Evolutionary conservation across 345 rosid genomes (phyloP), one percentile per base, ranked within the genome.

Genomic region (thale cress (Arabidopsis thaliana)): DNA sequence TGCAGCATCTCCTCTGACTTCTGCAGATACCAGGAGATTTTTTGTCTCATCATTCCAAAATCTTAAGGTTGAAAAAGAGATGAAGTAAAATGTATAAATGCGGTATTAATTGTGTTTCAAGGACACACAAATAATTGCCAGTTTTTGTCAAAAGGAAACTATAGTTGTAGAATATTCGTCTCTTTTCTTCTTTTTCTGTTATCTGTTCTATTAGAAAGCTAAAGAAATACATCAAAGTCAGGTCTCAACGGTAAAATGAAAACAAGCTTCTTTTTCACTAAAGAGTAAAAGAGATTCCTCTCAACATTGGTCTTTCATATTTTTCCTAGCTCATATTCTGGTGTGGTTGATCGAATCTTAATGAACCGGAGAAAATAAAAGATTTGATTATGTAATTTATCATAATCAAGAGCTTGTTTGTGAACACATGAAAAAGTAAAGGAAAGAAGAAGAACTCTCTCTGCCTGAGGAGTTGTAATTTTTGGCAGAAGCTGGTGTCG

Each of bases 231-330:
- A 77, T 71, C 13, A 77, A 77, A 77, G 77, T 58, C 5, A 65
- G 33, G 32, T 59, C 72, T 58, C 49, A 71, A 77, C 81, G 81
- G 77, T 77, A 28, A 77, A 65, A 63, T 63, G 25, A 70, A 65
- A 77, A 65, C 77, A 77, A 65, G 62, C 81, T 77, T 77, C 77
- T 30, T 65, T 77, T 65, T 77, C 67, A 77, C 77, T 70, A 71
- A 71, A 77, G 77, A 65, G 72, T 23, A 77, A 77, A 77, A 77
- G 72, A 37, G 72, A 71, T 64, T 71, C 62, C 33, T 69, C 32
- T 65, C 36, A 55, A 20, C 28, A 24, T 49, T 59, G 22, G 46
- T 44, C 41, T 40, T 61, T 51, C 10, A 6, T 33, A n/a, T 34
- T n/a, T 57, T 45, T 5, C 33, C 23, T n/a, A 16, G 16, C 65